These are phyloP conservation scores for Suhomyces yuchorum DNA, from an alignment of 1,139 yeast species.

Conservation along the genomic window DNA sequence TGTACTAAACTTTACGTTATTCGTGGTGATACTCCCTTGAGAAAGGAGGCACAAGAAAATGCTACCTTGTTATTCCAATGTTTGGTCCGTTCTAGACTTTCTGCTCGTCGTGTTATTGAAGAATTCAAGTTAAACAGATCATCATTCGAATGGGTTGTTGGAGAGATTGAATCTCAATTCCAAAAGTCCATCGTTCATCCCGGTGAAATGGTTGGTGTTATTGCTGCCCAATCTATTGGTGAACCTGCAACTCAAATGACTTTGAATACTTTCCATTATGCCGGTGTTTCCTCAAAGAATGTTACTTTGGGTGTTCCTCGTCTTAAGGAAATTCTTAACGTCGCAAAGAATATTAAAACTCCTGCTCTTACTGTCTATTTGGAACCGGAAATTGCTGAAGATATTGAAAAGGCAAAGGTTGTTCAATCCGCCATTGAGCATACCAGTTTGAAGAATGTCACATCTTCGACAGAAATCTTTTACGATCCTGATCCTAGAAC, in stretches of 20 bases:
- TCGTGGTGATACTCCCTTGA: slow-evolving; percentile 76
- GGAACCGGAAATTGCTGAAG: slow-evolving; percentile 76
- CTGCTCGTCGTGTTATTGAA: slow-evolving; percentile 87
- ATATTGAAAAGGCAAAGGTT: slow-evolving; percentile 90
- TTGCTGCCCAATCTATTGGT: slow-evolving; percentile 99
- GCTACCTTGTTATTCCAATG: slow-evolving; percentile 92
- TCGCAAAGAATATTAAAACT: slow-evolving; percentile 97
- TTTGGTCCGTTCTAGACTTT: slow-evolving; percentile 86
- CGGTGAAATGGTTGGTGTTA: slow-evolving; percentile 99
- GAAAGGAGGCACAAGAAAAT: slow-evolving; percentile 86
- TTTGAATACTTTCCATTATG: slow-evolving; percentile 98
- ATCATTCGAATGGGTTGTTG: slow-evolving; percentile 95
- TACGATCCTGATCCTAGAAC: slow-evolving; percentile 98
- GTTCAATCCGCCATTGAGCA: slow-evolving; percentile 97
- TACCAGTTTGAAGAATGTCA: slow-evolving; percentile 90
- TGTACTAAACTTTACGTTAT: slow-evolving; percentile 71
- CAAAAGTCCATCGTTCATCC: slow-evolving; percentile 93
- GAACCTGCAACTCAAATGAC: slow-evolving; percentile 99
- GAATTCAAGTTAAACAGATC: slow-evolving; percentile 83
- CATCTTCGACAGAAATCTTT: slow-evolving; percentile 95
- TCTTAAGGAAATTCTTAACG: slow-evolving; percentile 97
- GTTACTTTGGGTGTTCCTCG: slow-evolving; percentile 99
- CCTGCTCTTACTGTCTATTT: slow-evolving; percentile 94
- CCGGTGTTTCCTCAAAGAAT: slow-evolving; percentile 99
- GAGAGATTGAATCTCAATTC: slow-evolving; percentile 92